phyloP scores from a whole-genome alignment of 306 rosid species.

The Ziziphus jujuba region DNA sequence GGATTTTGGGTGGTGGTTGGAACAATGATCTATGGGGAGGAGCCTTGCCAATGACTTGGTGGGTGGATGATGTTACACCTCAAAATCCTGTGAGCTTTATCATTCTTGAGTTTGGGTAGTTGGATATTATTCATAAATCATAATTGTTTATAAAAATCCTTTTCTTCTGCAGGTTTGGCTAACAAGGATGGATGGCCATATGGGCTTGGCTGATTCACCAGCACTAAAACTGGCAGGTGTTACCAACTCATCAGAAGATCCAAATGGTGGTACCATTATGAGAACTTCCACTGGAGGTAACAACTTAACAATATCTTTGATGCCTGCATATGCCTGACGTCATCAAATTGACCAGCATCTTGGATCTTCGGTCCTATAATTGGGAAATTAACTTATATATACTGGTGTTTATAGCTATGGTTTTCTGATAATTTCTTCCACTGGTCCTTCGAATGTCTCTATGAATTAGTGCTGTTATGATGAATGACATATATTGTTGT shows the following conservation, averaged over 20 bases:
- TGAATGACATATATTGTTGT: slow-evolving; percentile 5
- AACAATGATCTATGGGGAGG: slow-evolving; percentile 92
- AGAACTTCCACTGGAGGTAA: slow-evolving; percentile 63
- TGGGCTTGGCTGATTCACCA: slow-evolving; percentile 77
- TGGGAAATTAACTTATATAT: too few relatives aligned
- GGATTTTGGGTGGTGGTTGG: slow-evolving; percentile 98
- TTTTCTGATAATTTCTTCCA: not conserved
- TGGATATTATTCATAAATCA: not conserved
- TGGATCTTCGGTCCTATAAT: too few relatives aligned
- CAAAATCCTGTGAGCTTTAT: slow-evolving; percentile 68
- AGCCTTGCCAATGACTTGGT: slow-evolving; percentile 67
- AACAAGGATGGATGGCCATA: slow-evolving; percentile 80
- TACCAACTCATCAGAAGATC: slow-evolving; percentile 53
- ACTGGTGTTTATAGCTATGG: too few relatives aligned
- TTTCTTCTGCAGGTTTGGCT: slow-evolving; percentile 63
- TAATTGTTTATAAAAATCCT: slow-evolving; percentile 1
- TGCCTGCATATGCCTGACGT: not conserved
- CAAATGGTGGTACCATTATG: slow-evolving; percentile 71
- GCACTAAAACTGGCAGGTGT: slow-evolving; percentile 67
- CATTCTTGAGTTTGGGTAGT: slow-evolving; percentile 17
- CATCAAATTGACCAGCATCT: too few relatives aligned
- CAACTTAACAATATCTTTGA: not conserved
- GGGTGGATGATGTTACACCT: slow-evolving; percentile 72
- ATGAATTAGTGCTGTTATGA: slow-evolving; percentile 6
- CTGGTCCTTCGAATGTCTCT: slow-evolving; percentile 5